phyloP scores from a whole-genome alignment of 2,329 filamentous ascomycete genomes.

The Botrytis byssoidea region DNA sequence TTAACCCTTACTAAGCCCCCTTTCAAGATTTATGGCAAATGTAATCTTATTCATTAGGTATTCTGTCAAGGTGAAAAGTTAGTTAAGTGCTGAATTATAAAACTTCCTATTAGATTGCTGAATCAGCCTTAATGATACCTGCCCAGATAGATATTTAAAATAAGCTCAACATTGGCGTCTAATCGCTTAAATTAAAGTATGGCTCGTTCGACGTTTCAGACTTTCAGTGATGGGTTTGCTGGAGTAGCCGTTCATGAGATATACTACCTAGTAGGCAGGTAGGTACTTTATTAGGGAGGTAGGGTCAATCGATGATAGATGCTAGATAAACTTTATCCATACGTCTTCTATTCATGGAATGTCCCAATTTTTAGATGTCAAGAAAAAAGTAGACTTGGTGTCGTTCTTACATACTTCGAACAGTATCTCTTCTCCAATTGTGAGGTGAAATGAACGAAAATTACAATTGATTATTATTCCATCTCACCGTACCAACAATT shows the following conservation, averaged over 20 bases:
- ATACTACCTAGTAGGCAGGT: background rate
- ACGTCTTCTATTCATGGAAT: background rate
- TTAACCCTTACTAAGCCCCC: background rate
- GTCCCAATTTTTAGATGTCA: background rate
- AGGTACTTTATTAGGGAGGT: background rate
- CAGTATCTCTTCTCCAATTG: background rate
- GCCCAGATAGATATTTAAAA: too few species aligned
- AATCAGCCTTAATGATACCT: background rate
- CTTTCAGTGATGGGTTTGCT: background rate
- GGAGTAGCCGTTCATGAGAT: background rate
- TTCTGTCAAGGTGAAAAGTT: background rate
- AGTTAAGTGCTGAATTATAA: background rate
- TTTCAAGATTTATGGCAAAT: background rate
- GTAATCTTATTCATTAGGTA: background rate
- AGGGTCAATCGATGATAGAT: background rate
- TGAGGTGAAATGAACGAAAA: background rate
- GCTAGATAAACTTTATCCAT: background rate
- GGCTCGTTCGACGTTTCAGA: background rate
- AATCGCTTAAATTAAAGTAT: slow-evolving; percentile 10
- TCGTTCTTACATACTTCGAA: background rate
- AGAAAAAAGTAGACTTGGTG: background rate
- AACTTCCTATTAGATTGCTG: background rate
- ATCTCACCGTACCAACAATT: background rate
- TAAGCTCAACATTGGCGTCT: slow-evolving; percentile 8
- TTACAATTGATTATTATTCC: background rate